Conservation (phyloP, 2,329 filamentous ascomycete genomes). For the Paraphoma sp. region DNA sequence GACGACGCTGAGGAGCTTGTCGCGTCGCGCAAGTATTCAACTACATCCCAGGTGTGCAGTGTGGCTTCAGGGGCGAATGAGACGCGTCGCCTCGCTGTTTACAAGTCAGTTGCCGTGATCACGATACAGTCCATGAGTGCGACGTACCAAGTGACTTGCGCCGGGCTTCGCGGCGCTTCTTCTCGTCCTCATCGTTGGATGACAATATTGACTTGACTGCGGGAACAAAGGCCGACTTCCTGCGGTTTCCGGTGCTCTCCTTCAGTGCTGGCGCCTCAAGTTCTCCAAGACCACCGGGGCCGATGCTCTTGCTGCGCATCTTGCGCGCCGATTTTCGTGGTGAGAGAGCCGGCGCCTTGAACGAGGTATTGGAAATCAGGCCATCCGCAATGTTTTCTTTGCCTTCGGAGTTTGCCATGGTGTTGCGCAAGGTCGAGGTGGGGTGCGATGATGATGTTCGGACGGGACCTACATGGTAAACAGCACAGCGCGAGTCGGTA, state of each 20-base stretch:
- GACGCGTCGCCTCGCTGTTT: constrained; percentile 79
- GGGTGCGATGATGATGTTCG: constrained; percentile 13
- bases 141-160: constrained; percentile 79
- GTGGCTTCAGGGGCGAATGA: constrained; percentile 98
- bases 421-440: constrained; percentile 15
- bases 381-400: constrained; percentile 72
- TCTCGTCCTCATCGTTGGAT: constrained; percentile 62
- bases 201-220: constrained; percentile 63
- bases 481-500: constrained; percentile 7
- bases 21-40: constrained; percentile 87
- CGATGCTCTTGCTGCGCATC: constrained; percentile 90
- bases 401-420: constrained; percentile 55
- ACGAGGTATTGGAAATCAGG: constrained; percentile 36
- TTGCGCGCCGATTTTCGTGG: constrained; percentile 42
- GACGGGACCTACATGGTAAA: constrained; percentile 16
- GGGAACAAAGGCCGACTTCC: constrained; percentile 64
- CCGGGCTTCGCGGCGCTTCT: constrained; percentile 81
- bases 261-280: constrained; percentile 80
- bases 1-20: constrained; percentile 76
- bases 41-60: constrained; percentile 93
- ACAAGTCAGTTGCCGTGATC: constrained; percentile 14
- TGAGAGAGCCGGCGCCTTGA: constrained; percentile 33
- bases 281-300: constrained; percentile 88
- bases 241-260: constrained; percentile 75
- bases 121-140: background rate